Evolutionary conservation across 1,139 yeast genomes (phyloP), one percentile per base, ranked within the genome.

Genomic region (Taphrina wiesneri): DNA sequence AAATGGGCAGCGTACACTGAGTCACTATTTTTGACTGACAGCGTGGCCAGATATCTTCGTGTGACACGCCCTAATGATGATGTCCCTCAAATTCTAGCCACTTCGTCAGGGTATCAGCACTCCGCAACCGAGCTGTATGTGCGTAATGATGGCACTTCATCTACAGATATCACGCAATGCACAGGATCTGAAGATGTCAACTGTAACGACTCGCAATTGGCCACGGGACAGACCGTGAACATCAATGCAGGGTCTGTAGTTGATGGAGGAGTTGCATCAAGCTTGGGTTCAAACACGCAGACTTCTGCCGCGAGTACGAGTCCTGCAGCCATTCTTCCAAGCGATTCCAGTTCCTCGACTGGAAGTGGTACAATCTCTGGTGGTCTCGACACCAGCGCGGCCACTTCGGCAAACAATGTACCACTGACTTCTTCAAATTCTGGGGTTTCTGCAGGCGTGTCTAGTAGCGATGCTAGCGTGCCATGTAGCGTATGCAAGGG

Each of bases 181-280:
- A 59, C 56, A n/a, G 63, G 63, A 9, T 25, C 41, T 3, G 63
- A 59, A 19, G 63, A 59, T 17, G 54, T 36, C 13, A 39, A 25
- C 7, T 59, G 63, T 39, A 59, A 51, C 23, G 56, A 36, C 32
- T 45, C 60, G 28, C 49, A 21, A 45, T 21, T 45, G 4, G n/a
- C 43, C 17, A 39, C 43, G 6, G 7, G 13, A n/a, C 39, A 7
- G 19, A 15, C 19, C 11, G 25, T 15, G 43, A 21, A 11, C 2
- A 3, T 9, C 23, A 17, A 4, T 1, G n/a, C 13, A 9, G 34
- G 7, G n/a, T n/a, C 43, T n/a, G 41, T 17, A 15, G 34, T 6
- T 11, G 11, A 30, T 30, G 34, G 19, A 39, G 43, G 43, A 13
- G 6, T 39, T 39, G 36, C 15, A 11, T 4, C 36, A 32, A 32